These are phyloP conservation scores for Fonsecaea erecta DNA, from an alignment of 2,329 filamentous ascomycete genomes.

Conservation along the genomic window DNA sequence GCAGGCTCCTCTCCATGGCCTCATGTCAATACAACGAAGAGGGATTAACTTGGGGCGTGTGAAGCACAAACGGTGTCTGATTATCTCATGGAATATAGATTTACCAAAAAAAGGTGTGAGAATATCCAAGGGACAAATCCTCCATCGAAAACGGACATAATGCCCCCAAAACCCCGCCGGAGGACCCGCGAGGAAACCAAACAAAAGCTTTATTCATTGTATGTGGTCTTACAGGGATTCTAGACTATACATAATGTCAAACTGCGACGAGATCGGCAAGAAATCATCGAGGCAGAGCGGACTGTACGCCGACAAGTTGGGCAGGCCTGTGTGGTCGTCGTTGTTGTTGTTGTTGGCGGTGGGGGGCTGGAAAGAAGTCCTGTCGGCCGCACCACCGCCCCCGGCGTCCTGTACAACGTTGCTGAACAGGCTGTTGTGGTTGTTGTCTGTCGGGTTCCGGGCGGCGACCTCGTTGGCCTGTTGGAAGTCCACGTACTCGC, in stretches of 20 bases:
- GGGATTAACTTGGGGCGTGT: too few species aligned
- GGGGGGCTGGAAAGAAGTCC: not conserved
- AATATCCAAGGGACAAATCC: too few species aligned
- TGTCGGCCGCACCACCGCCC: too few species aligned
- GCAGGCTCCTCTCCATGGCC: too few species aligned
- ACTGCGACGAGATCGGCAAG: constrained; percentile 12
- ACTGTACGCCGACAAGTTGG: constrained; percentile 13
- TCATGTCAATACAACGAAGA: not conserved
- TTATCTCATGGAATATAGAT: too few species aligned
- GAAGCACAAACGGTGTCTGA: too few species aligned
- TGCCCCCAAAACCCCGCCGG: not conserved
- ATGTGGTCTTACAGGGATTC: not conserved
- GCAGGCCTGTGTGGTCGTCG: not conserved
- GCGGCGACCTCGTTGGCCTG: constrained; percentile 2
- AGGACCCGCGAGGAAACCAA: not conserved
- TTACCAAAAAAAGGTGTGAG: too few species aligned
- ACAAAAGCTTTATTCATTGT: not conserved
- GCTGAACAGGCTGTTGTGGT: not conserved
- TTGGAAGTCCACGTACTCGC: constrained; percentile 10
- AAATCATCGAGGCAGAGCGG: constrained; percentile 12
- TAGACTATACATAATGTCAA: constrained; percentile 16
- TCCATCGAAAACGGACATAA: too few species aligned
- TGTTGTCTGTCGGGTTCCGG: not conserved
- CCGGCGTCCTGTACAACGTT: not conserved
- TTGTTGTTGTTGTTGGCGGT: too few species aligned